phyloP scores from a whole-genome alignment of 306 rosid species.

The Vachellia collinsii region DNA sequence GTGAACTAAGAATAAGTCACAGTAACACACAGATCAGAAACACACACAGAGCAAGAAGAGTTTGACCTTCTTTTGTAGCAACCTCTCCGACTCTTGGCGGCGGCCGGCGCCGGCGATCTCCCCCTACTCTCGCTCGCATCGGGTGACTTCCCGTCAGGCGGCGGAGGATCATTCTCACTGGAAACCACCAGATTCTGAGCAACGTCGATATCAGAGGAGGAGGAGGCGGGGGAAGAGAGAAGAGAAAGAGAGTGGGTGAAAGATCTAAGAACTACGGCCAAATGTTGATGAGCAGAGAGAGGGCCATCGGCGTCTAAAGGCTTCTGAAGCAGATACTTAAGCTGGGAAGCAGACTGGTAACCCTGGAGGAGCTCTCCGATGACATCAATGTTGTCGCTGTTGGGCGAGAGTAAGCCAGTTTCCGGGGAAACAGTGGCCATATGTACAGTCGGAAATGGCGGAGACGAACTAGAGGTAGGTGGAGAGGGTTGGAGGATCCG shows the following conservation, averaged over 20 bases:
- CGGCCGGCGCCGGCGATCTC: conserved; percentile 29
- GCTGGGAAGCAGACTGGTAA: conserved; percentile 45
- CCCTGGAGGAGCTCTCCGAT: conserved; percentile 49
- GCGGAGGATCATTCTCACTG: conserved; percentile 17
- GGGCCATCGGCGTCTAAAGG: conserved; percentile 17
- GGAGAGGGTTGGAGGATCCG: conserved; percentile 26
- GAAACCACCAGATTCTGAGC: conserved; percentile 23
- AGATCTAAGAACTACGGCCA: conserved; percentile 44
- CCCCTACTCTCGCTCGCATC: conserved; percentile 54
- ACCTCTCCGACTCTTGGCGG: conserved; percentile 59
- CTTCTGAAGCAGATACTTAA: conserved; percentile 49
- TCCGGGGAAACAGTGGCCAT: conserved; percentile 39
- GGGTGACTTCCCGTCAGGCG: conserved; percentile 47
- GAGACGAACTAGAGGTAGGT: neutral
- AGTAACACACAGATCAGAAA: conserved; percentile 16
- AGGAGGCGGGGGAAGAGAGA: conserved; percentile 28
- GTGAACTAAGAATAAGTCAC: neutral
- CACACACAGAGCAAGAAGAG: neutral
- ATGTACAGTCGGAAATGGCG: neutral
- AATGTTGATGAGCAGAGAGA: conserved; percentile 45
- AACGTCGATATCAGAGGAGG: neutral
- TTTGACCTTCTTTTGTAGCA: conserved; percentile 77
- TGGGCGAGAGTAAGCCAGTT: neutral
- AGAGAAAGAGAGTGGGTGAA: conserved; percentile 51
- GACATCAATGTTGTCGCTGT: conserved; percentile 10